Conservation (phyloP, 2,329 filamentous ascomycete genomes). For the Sporothrix brunneoviolacea region DNA sequence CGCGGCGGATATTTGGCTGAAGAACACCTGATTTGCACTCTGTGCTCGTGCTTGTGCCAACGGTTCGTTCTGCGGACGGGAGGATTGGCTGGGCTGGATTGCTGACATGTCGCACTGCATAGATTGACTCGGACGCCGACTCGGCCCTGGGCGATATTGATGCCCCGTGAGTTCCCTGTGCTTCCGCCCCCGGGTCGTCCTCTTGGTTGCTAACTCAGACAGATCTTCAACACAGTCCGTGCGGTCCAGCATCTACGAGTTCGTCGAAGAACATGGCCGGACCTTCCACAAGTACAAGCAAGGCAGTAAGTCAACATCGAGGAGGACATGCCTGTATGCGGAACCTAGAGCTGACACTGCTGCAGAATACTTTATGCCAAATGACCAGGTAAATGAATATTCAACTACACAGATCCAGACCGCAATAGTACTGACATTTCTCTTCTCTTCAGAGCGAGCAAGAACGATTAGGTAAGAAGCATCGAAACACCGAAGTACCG, state of each 20-base stretch:
- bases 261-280: conserved; percentile 18
- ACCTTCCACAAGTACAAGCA: conserved; percentile 20
- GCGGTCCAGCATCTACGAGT: conserved; percentile 18
- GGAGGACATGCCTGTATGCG: neutral
- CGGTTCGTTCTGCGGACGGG: neutral
- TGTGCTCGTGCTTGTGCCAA: neutral
- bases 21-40: neutral
- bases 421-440: too few relatives aligned
- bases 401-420: neutral
- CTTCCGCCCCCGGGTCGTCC: too few relatives aligned
- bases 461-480: conserved; percentile 13
- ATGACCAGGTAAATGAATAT: conserved; percentile 13
- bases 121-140: conserved; percentile 15
- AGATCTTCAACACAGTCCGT: conserved; percentile 16
- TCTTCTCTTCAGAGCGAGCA: conserved; percentile 13
- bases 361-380: conserved; percentile 18
- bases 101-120: neutral
- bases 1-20: too few relatives aligned
- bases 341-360: neutral
- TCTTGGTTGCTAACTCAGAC: too few relatives aligned
- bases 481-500: too few relatives aligned
- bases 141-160: conserved; percentile 13
- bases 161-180: neutral
- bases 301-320: conserved; percentile 9
- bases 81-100: too few relatives aligned